Percentiles rank a stretch among this genome's conserved stretches.
Evolutionary conservation across 164 flowering plant genomes (phyloP).

Genomic region (Sextonia rubra): DNA sequence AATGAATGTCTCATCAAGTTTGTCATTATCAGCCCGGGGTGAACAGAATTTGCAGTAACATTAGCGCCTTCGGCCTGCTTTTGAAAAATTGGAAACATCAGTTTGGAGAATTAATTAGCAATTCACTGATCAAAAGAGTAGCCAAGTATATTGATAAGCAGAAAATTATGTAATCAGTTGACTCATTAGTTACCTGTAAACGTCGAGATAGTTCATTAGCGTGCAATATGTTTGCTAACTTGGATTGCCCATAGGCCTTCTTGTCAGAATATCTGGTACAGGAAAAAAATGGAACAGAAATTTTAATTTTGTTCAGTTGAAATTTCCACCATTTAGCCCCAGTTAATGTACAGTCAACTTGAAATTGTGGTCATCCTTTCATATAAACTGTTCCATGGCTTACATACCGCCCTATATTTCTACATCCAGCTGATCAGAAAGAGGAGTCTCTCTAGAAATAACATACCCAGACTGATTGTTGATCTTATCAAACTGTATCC

Average conservation of each 20-base stretch:
- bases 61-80: slow-evolving; percentile 81
- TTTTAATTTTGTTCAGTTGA: too few relatives aligned
- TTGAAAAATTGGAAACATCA: not conserved
- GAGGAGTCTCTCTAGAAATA: not conserved
- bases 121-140: too few relatives aligned
- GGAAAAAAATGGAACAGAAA: not conserved
- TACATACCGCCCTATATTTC: not conserved
- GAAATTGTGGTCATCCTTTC: not conserved
- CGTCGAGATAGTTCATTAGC: slow-evolving; percentile 83
- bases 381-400: not conserved
- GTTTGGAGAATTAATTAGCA: too few relatives aligned
- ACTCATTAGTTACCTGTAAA: slow-evolving; percentile 42
- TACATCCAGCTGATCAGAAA: not conserved
- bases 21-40: slow-evolving; percentile 92
- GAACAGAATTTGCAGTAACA: slow-evolving; percentile 77
- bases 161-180: too few relatives aligned
- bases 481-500: slow-evolving; percentile 59
- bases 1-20: slow-evolving; percentile 62
- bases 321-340: too few relatives aligned
- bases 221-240: slow-evolving; percentile 84
- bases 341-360: not conserved
- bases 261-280: slow-evolving; percentile 71
- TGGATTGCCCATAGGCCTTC: slow-evolving; percentile 94
- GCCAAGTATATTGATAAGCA: too few relatives aligned
- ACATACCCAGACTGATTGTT: slow-evolving; percentile 53